Evolutionary conservation across 345 rosid genomes (phyloP).

Genomic region (Salix suchowensis): DNA sequence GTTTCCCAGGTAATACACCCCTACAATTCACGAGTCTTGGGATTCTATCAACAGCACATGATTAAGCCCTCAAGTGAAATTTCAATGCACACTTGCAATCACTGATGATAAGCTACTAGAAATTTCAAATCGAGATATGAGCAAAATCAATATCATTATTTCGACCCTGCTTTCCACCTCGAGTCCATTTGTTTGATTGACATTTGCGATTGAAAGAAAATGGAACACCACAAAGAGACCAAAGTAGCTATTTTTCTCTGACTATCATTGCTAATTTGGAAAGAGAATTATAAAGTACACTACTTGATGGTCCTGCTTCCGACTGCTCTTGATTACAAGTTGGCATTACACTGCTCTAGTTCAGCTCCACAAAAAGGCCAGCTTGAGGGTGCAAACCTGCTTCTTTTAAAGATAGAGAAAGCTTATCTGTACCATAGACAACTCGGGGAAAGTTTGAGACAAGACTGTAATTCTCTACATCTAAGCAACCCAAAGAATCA

Average conservation of each 20-base stretch:
- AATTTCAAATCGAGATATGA: background rate
- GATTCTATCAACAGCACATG: background rate
- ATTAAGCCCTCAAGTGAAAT: background rate
- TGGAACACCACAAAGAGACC: background rate
- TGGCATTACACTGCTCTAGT: conserved; percentile 29
- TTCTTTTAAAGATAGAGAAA: conserved; percentile 57
- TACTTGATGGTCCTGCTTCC: conserved; percentile 2
- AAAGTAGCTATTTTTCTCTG: background rate
- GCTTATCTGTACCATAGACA: conserved; percentile 65
- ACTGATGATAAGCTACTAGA: background rate
- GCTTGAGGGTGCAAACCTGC: conserved; percentile 98
- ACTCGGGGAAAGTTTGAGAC: conserved; percentile 87
- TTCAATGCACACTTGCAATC: background rate
- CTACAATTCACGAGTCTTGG: background rate
- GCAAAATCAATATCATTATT: conserved; percentile 20
- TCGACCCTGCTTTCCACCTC: conserved; percentile 1
- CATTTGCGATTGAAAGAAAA: background rate
- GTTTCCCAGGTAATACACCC: background rate
- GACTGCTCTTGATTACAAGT: conserved; percentile 10
- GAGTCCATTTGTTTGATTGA: background rate
- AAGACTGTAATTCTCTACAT: conserved; percentile 66
- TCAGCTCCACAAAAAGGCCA: conserved; percentile 91
- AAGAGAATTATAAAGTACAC: conserved; percentile 14
- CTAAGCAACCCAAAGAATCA: conserved; percentile 82
- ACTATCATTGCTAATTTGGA: conserved; percentile 13